Base-by-base conservation (phyloP, 2,329 filamentous ascomycete species). In the Lachnellula hyalina region DNA sequence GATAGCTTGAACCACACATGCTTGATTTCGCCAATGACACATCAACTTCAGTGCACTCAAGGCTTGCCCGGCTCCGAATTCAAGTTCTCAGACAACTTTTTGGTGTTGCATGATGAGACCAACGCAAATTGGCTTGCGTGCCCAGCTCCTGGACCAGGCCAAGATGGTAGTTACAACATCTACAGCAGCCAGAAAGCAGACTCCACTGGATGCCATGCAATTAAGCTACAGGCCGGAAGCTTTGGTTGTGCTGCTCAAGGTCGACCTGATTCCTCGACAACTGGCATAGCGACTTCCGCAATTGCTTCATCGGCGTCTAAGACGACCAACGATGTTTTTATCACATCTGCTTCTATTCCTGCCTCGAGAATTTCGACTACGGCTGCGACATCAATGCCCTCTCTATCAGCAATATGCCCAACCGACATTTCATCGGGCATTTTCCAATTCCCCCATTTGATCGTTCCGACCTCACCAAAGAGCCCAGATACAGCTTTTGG, bases 371-470 rank as follows among this genome's bases (percentile, higher is more conserved):
- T 48, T 19, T n/a, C 54, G 5, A 25, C 54, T 17, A 14, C 52
- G 7, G 34, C 48, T 12, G 34, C 45, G 4, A 36, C 49, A 35
- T 40, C 57, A 21, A 40, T 32, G 5, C 7, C 44, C 4, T 25
- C 42, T 19, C n/a, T 51, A 12, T 28, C 51, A 14, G 7, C 51
- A 6, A 25, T 49, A 2, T 68, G 66, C 47, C 63, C 65, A 14
- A 60, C 59, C 21, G 56, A 63, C 34, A 58, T 68, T 23, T 54
- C 56, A 14, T 28, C 48, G 7, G 59, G 56, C 7, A 47, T 41
- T 1, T 68, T 60, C 49, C 56, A 62, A n/a, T 64, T 58, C 44
- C 66, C 67, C 5, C 58, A 63, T 34, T 59, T 68, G 34, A 67
- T 67, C 25, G 45, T 67, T 17, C 65, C 67, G 14, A 67, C 65